Evolutionary conservation across 441 rosid species (phyloP), one percentile per base, ranked within the genome.

Genomic region (Mallotus japonicus): DNA sequence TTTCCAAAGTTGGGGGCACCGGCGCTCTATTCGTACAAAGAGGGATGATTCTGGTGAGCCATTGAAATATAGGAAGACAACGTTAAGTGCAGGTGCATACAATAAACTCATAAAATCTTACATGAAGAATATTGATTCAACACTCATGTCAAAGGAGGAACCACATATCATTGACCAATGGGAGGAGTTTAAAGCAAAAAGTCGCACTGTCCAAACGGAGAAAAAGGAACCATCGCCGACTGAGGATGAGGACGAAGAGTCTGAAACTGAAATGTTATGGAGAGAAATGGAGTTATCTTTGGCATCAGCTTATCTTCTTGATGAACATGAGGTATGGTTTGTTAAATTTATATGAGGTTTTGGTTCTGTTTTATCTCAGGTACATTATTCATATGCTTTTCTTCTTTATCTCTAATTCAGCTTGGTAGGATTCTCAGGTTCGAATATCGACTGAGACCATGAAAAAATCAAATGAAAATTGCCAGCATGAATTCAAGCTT

Each of bases 251-350:
- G 92, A 75, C 71, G 94, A 93, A 74, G 64, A 73, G 22, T 86
- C 96, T 13, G 98, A 91, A 78, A 80, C 68, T 55, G 93, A 93
- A 58, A 82, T 89, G 85, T 78, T 93, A 74, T 93, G 98, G 99
- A 85, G 82, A 82, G 98, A 95, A 84, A 90, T 95, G 98, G 94
- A 90, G 66, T 77, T 91, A 34, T 85, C 82, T 61, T 67, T 90
- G 87, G 91, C 97, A 73, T 90, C 95, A 34, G 76, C 88, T 42
- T 89, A 86, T 87, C 83, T 92, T 67, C 82, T 86, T 3, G 96
- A 91, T 66, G 93, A 95, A 73, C 80, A 86, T 51, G 96, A 92
- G 97, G 99, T 91, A 80, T 57, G 9, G 19, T 19, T 56, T 46
- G 49, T 20, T 37, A 51, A 51, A 65, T 64, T 61, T 59, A 15